Base-by-base conservation (phyloP, 2,329 filamentous ascomycete genomes). In the Onygenales sp. region DNA sequence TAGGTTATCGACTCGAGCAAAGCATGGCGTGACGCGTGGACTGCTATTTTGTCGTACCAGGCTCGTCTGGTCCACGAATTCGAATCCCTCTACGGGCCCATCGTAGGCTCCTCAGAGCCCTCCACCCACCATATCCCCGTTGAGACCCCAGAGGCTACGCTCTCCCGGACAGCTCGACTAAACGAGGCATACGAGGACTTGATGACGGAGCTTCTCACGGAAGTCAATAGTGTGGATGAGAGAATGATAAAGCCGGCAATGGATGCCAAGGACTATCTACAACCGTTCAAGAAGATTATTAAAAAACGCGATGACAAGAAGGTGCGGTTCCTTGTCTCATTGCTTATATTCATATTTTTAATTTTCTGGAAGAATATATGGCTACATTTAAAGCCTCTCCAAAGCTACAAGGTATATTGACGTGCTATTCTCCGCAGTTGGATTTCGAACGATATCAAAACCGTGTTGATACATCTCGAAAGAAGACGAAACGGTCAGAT, bases 241-340 rank as follows among this genome's bases (percentile, higher is more conserved):
- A 81, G 82, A 59, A 79, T 93, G 57, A 80, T 91, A 51, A 77
- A 77, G 54, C 87, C 88, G 0, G 85, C 85, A 3, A 81, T 80
- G 54, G 79, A 85, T 51, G 86, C 86, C 6, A 85, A 82, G 62
- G 81, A 85, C 51, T 80, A 74, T 52, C 76, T 92, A 55, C 81
- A 84, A 58, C 83, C 86, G 2, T 77, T 93, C 65, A 84, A 86
- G 63, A 93, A 90, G 71, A 85, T 84, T 1, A 88, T 94, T 63
- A 93, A 92, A 72, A 90, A 88, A 68, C 77, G 89, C 46, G 87
- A 93, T 65, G 87, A 91, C 62, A 87, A 84, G 70, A 85, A 88
- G 72, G 78, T 79, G 55, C 8, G 21, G 64, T 42, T 50, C 32
- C 43, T 14, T 39, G 14, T 27, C 21, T 36, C 33, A 1, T 8